Evolutionary conservation across 805 yeast species (phyloP), one percentile per base, ranked within the genome.

Genomic region (Candida qinlingensis): DNA sequence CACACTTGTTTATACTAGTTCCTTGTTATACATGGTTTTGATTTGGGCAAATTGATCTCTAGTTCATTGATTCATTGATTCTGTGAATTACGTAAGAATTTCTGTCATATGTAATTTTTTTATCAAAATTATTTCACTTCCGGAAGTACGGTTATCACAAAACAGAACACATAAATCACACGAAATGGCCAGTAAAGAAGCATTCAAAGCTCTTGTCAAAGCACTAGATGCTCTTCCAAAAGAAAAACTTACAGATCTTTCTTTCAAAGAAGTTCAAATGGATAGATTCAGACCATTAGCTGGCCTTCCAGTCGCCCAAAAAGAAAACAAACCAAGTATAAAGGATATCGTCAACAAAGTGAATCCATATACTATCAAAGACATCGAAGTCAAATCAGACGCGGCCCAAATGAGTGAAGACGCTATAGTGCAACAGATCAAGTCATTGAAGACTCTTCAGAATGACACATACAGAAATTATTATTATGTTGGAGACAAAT

Each of bases 201-300:
- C 80, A 36, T 80, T 82, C 4, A 78, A 76, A 58, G 75, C 76
- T 53, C 74, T 86, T 43, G 76, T 85, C 31, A 70, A 72, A 34
- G 67, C 81, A 10, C 65, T 86, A 43, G 83, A 81, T 54, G 75
- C 75, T 26, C 72, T 85, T 39, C 95, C 95, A 12, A 73, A 77
- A 50, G 94, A 86, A 56, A 75, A 82, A 51, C 73, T 87, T 45
- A 76, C 76, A 56, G 88, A 84, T 61, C 73, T 81, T 52, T 82
- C 88, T 6, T 84, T 86, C 68, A 86, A 81, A 59, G 82, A 79
- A 41, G 63, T 76, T 0, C 94, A 86, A 64, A 67, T 85, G 37
- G 76, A 76, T 51, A 69, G 84, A 62, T 79, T 75, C 50, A 71
- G 75, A 57, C 69, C 71, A 19, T 63, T 79, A 11, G 82, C 82